Percentiles rank a stretch among this genome's conserved stretches.
These are phyloP conservation scores for Fomitopsis palustris DNA, from an alignment of 1,284 basidiomycete species.

Conservation along the genomic window DNA sequence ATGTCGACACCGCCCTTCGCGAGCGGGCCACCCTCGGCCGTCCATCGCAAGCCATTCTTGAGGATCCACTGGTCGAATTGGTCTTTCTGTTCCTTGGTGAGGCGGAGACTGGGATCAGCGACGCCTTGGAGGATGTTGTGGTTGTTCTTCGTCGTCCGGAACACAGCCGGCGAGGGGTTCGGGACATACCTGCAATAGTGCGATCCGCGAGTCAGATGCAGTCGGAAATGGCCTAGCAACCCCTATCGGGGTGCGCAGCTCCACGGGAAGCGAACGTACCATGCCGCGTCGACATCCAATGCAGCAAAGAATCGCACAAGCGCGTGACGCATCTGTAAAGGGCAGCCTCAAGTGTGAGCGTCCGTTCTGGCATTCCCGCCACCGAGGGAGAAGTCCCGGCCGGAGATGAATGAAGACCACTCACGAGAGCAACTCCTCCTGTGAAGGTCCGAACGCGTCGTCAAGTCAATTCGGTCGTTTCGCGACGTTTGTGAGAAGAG, in stretches of 20 bases:
- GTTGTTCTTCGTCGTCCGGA: constrained; percentile 91
- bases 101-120: constrained; percentile 66
- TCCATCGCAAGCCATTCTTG: constrained; percentile 81
- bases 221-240: not conserved
- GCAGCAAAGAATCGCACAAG: constrained; percentile 77
- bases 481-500: not conserved
- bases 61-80: constrained; percentile 86
- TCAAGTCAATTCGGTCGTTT: constrained; percentile 6
- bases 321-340: constrained; percentile 79
- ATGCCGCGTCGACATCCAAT: constrained; percentile 77
- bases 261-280: constrained; percentile 42
- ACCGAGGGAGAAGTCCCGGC: not conserved
- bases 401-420: constrained; percentile 22
- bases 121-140: constrained; percentile 89
- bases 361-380: constrained; percentile 1
- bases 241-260: not conserved
- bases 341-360: constrained; percentile 11
- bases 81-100: constrained; percentile 72
- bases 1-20: constrained; percentile 78
- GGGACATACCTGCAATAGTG: constrained; percentile 68
- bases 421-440: constrained; percentile 85
- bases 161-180: constrained; percentile 81
- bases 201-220: not conserved
- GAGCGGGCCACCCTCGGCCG: constrained; percentile 73
- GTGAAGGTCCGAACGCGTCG: constrained; percentile 21